Evolutionary conservation across 106 monocot genomes (phyloP), one percentile per base, ranked within the genome.

Genomic region (Phalaenopsis equestris): DNA sequence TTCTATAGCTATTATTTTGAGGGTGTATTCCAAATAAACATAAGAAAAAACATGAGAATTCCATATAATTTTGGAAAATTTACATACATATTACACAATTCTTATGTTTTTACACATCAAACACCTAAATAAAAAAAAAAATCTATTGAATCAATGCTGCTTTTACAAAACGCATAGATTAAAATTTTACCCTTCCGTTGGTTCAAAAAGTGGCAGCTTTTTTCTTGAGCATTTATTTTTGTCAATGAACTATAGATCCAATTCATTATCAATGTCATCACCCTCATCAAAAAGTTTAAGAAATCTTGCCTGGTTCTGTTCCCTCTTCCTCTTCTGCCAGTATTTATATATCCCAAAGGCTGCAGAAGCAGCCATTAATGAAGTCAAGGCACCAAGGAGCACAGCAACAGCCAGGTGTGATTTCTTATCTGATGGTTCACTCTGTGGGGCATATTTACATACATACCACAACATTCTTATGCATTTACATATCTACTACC

Each of bases 251-350:
- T 74, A 74, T 5, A 72, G 21, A 8, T 43, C 87, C 67, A 95
- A 84, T 75, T 95, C 95, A 82, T 87, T 87, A 74, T 95, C 90
- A 70, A 93, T 77, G 77, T 90, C 92, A 76, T 95, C 90, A 19
- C 72, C 81, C 55, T 95, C 94, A 75, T 89, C 90, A 52, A 91
- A 96, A 16, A 96, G 87, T 78, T 93, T 88, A 38, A 93, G 72
- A 72, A 93, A 96, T 41, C 93, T 82, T 45, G 88, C 87, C 70
- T 96, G 91, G 41, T 96, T 91, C 17, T 85, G 86, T 68, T 88
- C 90, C 82, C 91, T 86, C 83, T 88, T 96, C 56, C 85, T 88
- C 78, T 86, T 96, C 81, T 87, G 85, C 93, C 89, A 96, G 86
- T 84, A 93, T 65, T 42, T 91, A 76, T 84, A 90, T 9, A 80